Base-by-base conservation (phyloP, 1,284 basidiomycete genomes). In the Coriolopsis trogii region DNA sequence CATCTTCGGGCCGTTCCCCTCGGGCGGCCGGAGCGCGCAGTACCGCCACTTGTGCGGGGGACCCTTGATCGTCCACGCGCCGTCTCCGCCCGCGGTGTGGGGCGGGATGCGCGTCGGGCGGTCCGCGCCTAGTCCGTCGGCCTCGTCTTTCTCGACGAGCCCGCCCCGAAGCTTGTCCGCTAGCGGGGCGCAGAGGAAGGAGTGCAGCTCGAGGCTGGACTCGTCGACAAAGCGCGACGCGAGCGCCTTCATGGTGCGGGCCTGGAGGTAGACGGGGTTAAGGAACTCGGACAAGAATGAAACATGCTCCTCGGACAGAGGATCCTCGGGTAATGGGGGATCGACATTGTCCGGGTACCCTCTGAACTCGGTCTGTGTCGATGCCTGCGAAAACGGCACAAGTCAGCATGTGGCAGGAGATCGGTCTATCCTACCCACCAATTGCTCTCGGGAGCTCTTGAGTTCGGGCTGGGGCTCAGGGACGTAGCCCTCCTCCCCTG, bases 1-100 rank as follows among this genome's bases (percentile, higher is more conserved):
- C 55, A 49, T 53, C 45, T 48, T 44, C 46, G 56, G 61, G 8
- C 58, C 61, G 20, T 40, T 43, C 28, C 48, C 49, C 21, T 51
- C 56, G 9, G 42, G 45, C 21, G 62, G 55, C 31, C 61, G 61
- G 26, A 94, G 84, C 3, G 80, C 78, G 63, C 91, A 88, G 73
- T 95, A 98, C 29, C 96, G 90, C 79, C 93, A 92, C 71, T 95
- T 94, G 71, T 96, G 94, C 24, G 95, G 91, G 6, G 96, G 96
- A 2, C 95, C 95, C 60, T 84, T 82, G 59, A 93, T 65, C 28
- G 66, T 67, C 94, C 95, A 98, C 5, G 76, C 75, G 23, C 77
- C 76, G 15, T 73, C 71, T 1, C 74, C 72, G n/a, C 82, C 83
- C 15, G 79, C 70, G 20, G 63, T 52, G 53, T 95, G 93, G n/a